Evolutionary conservation across 768 basidiomycete species (phyloP).

Genomic region (Suillus subaureus): DNA sequence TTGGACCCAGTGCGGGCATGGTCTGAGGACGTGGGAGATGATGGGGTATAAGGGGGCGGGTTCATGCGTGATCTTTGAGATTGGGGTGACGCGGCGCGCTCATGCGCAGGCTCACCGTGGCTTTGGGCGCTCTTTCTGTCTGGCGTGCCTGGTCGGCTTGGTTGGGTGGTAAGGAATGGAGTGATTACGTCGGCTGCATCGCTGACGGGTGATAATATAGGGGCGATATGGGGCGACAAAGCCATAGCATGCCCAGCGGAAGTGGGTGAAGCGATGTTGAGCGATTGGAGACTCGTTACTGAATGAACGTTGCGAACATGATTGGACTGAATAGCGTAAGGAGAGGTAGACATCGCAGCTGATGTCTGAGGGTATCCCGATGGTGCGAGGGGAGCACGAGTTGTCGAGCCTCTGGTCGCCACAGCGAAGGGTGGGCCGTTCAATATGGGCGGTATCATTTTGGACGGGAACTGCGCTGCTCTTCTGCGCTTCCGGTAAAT

Average conservation of each 20-base stretch:
- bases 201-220: conserved; percentile 1
- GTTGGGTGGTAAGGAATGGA: conserved; percentile 21
- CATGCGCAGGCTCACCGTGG: conserved; percentile 4
- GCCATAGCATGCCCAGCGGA: conserved; percentile 1
- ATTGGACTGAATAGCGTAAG: neutral
- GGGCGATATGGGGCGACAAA: conserved; percentile 2
- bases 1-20: neutral
- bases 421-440: conserved; percentile 4
- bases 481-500: conserved; percentile 17
- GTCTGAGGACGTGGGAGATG: conserved; percentile 2
- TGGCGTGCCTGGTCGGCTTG: conserved; percentile 5
- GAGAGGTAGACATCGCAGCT: conserved; percentile 4
- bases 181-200: conserved; percentile 26
- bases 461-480: neutral
- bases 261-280: conserved; percentile 6
- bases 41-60: conserved; percentile 29
- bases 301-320: conserved; percentile 15
- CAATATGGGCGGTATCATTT: neutral
- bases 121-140: conserved; percentile 13
- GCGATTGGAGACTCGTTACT: conserved; percentile 12
- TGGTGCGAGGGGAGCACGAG: conserved; percentile 1
- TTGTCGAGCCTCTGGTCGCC: neutral
- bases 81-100: conserved; percentile 5
- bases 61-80: conserved; percentile 24
- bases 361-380: conserved; percentile 3